Evolutionary conservation across 148 eudicot species (phyloP).

Genomic region (Rhododendron williamsianum): DNA sequence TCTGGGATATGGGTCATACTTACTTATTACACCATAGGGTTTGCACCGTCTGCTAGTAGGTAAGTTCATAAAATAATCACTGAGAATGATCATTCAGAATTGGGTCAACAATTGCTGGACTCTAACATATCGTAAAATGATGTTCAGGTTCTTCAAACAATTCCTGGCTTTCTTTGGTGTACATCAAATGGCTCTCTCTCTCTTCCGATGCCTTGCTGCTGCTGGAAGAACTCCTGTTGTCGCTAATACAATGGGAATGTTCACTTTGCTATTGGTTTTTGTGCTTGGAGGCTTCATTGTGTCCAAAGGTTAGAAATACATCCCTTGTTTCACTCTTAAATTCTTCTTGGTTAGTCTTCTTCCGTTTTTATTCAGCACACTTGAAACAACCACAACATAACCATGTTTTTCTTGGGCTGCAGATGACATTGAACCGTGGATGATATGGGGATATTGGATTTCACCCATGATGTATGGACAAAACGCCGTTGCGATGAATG

Average conservation of each 20-base stretch:
- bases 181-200: conserved; percentile 14
- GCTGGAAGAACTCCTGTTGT: conserved; percentile 1
- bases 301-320: conserved; percentile 20
- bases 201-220: conserved; percentile 9
- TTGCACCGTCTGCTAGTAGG: conserved; percentile 32
- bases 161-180: conserved; percentile 5
- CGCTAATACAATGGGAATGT: conserved; percentile 1
- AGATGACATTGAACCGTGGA: conserved; percentile 32
- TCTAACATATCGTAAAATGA: background rate
- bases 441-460: conserved; percentile 38
- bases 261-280: conserved; percentile 11
- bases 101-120: background rate
- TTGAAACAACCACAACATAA: background rate
- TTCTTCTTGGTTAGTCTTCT: background rate
- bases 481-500: conserved; percentile 36
- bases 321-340: background rate
- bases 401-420: background rate
- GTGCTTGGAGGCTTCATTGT: conserved; percentile 14
- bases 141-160: conserved; percentile 12
- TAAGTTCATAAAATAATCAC: background rate
- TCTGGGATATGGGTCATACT: conserved; percentile 33
- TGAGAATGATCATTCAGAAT: background rate
- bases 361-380: background rate
- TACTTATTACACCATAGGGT: conserved; percentile 41
- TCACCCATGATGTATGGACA: conserved; percentile 49